These are phyloP conservation scores for Saturnispora dispora DNA, from an alignment of 805 yeast species.

Conservation along the genomic window DNA sequence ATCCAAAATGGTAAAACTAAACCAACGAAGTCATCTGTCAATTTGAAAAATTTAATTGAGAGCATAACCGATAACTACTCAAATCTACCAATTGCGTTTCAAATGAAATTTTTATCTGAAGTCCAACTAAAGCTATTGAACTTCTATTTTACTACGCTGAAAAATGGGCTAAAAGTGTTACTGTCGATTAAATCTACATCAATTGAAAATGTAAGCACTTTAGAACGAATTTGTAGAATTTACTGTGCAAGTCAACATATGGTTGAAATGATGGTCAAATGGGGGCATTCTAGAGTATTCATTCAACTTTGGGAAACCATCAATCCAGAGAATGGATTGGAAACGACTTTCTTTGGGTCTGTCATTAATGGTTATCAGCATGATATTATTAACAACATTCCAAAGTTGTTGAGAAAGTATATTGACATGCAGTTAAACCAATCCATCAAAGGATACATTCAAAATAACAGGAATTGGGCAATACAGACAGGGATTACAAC, in stretches of 20 bases:
- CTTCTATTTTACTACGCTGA: conserved; percentile 36
- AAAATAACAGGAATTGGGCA: conserved; percentile 24
- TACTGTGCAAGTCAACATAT: conserved; percentile 30
- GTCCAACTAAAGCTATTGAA: conserved; percentile 53
- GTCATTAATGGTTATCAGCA: conserved; percentile 31
- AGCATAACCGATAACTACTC: conserved; percentile 47
- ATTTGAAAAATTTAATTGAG: conserved; percentile 47
- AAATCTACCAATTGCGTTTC: conserved; percentile 42
- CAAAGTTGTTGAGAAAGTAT: conserved; percentile 23
- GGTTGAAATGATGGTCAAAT: conserved; percentile 30
- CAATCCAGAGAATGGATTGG: conserved; percentile 9
- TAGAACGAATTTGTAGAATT: conserved; percentile 35
- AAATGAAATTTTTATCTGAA: conserved; percentile 45
- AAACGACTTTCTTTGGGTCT: conserved; percentile 36
- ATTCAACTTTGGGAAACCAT: conserved; percentile 33
- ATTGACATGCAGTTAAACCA: conserved; percentile 30
- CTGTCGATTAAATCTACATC: conserved; percentile 25
- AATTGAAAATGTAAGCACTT: conserved; percentile 17
- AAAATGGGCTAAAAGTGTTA: conserved; percentile 34
- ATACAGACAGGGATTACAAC: neutral
- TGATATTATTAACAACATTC: conserved; percentile 24
- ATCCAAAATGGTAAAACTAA: conserved; percentile 34
- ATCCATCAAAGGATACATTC: conserved; percentile 30
- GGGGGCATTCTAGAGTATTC: conserved; percentile 37
- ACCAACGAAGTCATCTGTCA: conserved; percentile 58